phyloP scores from a whole-genome alignment of 2,329 filamentous ascomycete species.

The Lachnellula occidentalis region DNA sequence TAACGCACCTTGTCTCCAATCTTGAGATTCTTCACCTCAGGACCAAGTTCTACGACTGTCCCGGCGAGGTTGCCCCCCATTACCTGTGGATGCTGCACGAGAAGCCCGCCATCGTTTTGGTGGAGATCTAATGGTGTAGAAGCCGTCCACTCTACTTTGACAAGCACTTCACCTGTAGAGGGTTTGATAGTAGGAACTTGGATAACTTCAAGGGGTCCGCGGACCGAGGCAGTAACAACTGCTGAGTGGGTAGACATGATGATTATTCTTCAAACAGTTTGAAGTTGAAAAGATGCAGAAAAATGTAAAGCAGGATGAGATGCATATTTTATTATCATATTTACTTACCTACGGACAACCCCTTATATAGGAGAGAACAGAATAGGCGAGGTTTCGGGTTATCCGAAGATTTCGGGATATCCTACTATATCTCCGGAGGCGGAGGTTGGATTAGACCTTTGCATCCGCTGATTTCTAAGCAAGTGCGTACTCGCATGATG shows the following conservation, averaged over 20 bases:
- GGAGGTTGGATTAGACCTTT: no score
- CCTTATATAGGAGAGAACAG: no score
- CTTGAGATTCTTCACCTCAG: constrained; percentile 37
- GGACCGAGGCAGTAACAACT: constrained; percentile 35
- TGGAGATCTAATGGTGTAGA: constrained; percentile 59
- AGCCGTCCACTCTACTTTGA: constrained; percentile 53
- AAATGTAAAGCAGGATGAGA: no score
- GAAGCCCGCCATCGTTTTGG: constrained; percentile 53
- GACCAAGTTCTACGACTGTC: constrained; percentile 45
- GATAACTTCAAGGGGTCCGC: constrained; percentile 32
- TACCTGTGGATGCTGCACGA: constrained; percentile 45
- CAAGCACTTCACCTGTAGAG: constrained; percentile 41
- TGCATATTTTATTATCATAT: no score
- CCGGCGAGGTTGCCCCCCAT: constrained; percentile 49
- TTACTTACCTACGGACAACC: no score
- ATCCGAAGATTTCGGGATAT: no score
- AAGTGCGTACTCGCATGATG: no score
- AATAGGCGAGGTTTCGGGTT: no score
- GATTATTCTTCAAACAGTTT: no score
- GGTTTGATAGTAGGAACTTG: constrained; percentile 29
- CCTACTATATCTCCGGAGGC: no score
- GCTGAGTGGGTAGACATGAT: constrained; percentile 35
- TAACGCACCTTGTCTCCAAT: constrained; percentile 46
- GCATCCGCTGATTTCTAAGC: no score
- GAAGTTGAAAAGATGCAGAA: no score